A percentile compares a stretch with the other conserved stretches of the same genome.
phyloP scores from a whole-genome alignment of 176 grass and related monocot species.

The Triticum timopheevii region DNA sequence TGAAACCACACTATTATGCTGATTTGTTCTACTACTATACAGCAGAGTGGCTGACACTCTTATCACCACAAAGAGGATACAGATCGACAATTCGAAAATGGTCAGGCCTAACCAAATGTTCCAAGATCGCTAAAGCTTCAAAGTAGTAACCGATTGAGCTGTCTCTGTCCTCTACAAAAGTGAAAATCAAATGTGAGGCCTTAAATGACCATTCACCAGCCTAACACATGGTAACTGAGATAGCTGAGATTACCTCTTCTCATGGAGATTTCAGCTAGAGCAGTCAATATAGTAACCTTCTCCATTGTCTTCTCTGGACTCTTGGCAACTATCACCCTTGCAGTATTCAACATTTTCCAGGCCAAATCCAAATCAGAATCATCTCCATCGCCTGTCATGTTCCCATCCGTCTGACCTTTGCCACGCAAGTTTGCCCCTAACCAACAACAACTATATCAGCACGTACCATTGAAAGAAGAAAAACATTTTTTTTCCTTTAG shows the following conservation, averaged over 20 bases:
- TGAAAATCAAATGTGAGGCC: neutral
- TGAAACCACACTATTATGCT: neutral
- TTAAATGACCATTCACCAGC: neutral
- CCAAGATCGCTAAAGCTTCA: constrained; percentile 73
- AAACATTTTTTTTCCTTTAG: neutral
- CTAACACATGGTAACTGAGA: neutral
- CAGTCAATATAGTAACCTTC: constrained; percentile 71
- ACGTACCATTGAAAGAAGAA: neutral
- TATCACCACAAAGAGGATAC: constrained; percentile 57
- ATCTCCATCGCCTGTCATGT: constrained; percentile 58
- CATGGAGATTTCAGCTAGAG: constrained; percentile 73
- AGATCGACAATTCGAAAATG: constrained; percentile 54
- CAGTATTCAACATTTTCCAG: constrained; percentile 95
- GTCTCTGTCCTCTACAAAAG: constrained; percentile 74
- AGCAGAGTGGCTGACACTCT: neutral
- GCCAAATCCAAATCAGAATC: constrained; percentile 89
- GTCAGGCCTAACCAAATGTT: constrained; percentile 61
- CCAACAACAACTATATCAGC: constrained; percentile 21
- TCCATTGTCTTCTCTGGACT: constrained; percentile 50
- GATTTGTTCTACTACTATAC: constrained; percentile 3
- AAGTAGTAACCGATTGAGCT: constrained; percentile 66
- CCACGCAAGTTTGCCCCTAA: constrained; percentile 47
- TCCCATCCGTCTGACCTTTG: constrained; percentile 46
- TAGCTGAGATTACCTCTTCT: constrained; percentile 60
- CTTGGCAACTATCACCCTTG: constrained; percentile 82